A percentile compares a stretch with the other conserved stretches of the same genome.
phyloP scores from a whole-genome alignment of 2,329 filamentous ascomycete species.

The Cytospora paraplurivora region DNA sequence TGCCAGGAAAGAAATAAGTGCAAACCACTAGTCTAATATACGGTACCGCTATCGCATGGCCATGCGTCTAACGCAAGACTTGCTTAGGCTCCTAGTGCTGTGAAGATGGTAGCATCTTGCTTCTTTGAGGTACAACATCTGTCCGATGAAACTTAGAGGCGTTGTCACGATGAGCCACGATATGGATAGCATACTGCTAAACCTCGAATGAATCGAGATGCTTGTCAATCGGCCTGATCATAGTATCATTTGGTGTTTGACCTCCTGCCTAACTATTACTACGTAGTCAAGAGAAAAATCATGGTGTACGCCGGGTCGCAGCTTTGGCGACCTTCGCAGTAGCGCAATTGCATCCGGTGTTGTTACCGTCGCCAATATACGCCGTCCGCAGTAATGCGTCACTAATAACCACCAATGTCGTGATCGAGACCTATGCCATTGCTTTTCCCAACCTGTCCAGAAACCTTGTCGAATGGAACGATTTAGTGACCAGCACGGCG shows the following conservation, averaged over 20 bases:
- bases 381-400: neutral
- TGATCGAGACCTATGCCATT: conserved; percentile 17
- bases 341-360: no score
- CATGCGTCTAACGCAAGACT: neutral
- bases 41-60: neutral
- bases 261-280: neutral
- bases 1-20: conserved; percentile 69
- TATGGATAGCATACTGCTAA: neutral
- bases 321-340: conserved; percentile 5
- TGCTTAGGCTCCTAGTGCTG: neutral
- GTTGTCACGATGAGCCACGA: neutral
- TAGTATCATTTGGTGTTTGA: conserved; percentile 17
- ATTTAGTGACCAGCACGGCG: conserved; percentile 67
- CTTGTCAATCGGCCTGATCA: neutral
- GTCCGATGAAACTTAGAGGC: neutral
- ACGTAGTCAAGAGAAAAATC: neutral
- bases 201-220: neutral
- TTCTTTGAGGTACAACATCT: neutral
- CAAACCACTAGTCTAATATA: neutral
- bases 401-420: neutral
- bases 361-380: no score
- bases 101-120: neutral
- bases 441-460: conserved; percentile 17
- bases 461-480: conserved; percentile 19
- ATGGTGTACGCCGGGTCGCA: conserved; percentile 3